A percentile compares a stretch with the other conserved stretches of the same genome.
Evolutionary conservation across 768 basidiomycete species (phyloP).

Genomic region (Myochromella boudieri): DNA sequence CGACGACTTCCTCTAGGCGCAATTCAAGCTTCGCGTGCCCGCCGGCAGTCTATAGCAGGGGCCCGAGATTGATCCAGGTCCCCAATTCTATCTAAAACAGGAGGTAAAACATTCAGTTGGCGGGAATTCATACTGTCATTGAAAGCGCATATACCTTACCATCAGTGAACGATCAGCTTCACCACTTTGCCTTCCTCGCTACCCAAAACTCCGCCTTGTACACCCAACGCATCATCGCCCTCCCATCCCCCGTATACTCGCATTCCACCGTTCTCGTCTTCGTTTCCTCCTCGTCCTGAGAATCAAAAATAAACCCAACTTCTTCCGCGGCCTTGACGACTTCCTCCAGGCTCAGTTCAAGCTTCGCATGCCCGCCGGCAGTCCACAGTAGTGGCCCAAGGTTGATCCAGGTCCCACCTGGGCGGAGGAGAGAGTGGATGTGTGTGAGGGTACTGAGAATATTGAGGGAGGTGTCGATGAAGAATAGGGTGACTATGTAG

Average conservation of each 20-base stretch:
- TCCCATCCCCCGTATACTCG: conserved; percentile 62
- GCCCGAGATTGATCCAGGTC: conserved; percentile 71
- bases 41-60: conserved; percentile 61
- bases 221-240: conserved; percentile 72
- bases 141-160: too few species aligned
- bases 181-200: conserved; percentile 38
- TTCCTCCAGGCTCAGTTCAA: conserved; percentile 67
- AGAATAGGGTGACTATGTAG: conserved; percentile 64
- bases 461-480: conserved; percentile 63
- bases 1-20: conserved; percentile 63
- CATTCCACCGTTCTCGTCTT: conserved; percentile 48
- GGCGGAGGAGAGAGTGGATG: conserved; percentile 54
- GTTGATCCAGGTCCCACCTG: conserved; percentile 72
- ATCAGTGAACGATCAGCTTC: too few species aligned
- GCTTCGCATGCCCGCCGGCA: conserved; percentile 48
- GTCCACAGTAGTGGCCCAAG: conserved; percentile 69
- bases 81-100: too few species aligned
- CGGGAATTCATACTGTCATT: too few species aligned
- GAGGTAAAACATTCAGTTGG: too few species aligned
- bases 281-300: conserved; percentile 24
- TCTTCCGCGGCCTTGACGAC: conserved; percentile 48
- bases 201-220: conserved; percentile 72
- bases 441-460: conserved; percentile 53
- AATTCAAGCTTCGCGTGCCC: conserved; percentile 55
- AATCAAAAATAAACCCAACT: conserved; percentile 56